These are phyloP conservation scores for Microbotryum saponariae DNA, from an alignment of 1,284 basidiomycete genomes.

Conservation along the genomic window DNA sequence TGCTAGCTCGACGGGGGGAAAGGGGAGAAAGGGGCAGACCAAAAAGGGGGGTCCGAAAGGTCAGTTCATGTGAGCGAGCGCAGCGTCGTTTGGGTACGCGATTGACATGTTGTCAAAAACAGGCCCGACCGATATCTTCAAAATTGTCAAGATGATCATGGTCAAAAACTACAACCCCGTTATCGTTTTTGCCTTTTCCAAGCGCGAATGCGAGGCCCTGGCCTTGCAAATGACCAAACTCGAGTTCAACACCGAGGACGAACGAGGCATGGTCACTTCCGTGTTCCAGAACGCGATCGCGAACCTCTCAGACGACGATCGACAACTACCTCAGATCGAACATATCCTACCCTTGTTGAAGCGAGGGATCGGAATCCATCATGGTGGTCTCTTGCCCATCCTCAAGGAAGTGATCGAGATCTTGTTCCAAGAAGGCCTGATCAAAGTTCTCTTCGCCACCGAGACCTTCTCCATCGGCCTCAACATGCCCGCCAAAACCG, in stretches of 20 bases:
- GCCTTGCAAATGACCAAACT: slow-evolving; percentile 89
- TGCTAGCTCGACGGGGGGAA: slow-evolving; percentile 39
- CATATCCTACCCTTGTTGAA: slow-evolving; percentile 88
- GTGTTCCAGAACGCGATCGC: slow-evolving; percentile 95
- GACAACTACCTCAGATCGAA: slow-evolving; percentile 85
- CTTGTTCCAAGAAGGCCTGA: slow-evolving; percentile 96
- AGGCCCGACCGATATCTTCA: slow-evolving; percentile 92
- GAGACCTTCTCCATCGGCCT: slow-evolving; percentile 99
- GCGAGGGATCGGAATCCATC: slow-evolving; percentile 96
- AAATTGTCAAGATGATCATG: slow-evolving; percentile 99
- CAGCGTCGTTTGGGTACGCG: not conserved
- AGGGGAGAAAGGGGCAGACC: slow-evolving; percentile 79
- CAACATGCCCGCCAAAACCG: slow-evolving; percentile 99
- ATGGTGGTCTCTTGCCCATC: slow-evolving; percentile 93
- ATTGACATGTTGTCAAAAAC: not conserved
- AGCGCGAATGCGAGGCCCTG: slow-evolving; percentile 91
- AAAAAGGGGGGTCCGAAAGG: slow-evolving; percentile 89
- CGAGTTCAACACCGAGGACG: slow-evolving; percentile 91
- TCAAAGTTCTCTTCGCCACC: slow-evolving; percentile 97
- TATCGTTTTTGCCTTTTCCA: slow-evolving; percentile 97
- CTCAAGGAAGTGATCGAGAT: slow-evolving; percentile 99
- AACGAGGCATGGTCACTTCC: slow-evolving; percentile 76
- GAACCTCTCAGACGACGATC: slow-evolving; percentile 78
- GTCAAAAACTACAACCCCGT: slow-evolving; percentile 96
- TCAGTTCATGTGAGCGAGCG: slow-evolving; percentile 37